Base-by-base conservation (phyloP, 371 early-diverging fungal genomes). In the Basidiobolus heterosporus region DNA sequence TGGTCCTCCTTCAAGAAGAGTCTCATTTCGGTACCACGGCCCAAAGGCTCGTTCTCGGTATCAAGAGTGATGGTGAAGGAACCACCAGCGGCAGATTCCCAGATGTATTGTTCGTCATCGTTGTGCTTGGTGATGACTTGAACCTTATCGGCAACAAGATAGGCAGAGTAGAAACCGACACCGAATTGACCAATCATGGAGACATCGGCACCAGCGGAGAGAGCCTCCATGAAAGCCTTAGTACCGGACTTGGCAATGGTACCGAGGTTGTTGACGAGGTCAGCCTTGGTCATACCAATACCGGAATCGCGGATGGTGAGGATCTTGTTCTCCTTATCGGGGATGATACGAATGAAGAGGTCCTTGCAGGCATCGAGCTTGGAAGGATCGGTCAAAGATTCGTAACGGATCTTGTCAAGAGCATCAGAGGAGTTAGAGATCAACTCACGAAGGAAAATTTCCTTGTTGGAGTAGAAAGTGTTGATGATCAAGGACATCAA, bases 151-250 rank as follows among this genome's bases (percentile, higher is more conserved):
- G 97, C 94, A 55, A 93, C 90, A 45, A 96, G 72, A 75, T 91
- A 96, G 46, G 90, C 86, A 44, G 92, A 88, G 81, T 94, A 96
- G 85, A 96, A 94, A 64, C 97, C 97, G 52, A 96, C 88, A 82
- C 97, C 97, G 68, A 96, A 96, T 69, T 95, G 97, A 55, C 95
- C 97, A 66, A 96, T 96, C 80, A 96, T 80, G 57, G 82, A 77
- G 52, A 80, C 83, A 61, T 88, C 85, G 47, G 81, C 86, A 57
- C 82, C 82, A 52, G 69, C 65, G 61, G 68, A 69, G 44, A 77
- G 70, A 21, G 78, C 79, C 74, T 91, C 91, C 83, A 88, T 88
- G 65, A 91, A 92, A 45, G 83, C 78, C 72, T 87, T 88, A 62
- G 94, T 96, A 39, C 94, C 95, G 52, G 88, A 88, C 67, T 85